Base-by-base conservation (phyloP, 306 rosid species). In the Cucumis hystrix region DNA sequence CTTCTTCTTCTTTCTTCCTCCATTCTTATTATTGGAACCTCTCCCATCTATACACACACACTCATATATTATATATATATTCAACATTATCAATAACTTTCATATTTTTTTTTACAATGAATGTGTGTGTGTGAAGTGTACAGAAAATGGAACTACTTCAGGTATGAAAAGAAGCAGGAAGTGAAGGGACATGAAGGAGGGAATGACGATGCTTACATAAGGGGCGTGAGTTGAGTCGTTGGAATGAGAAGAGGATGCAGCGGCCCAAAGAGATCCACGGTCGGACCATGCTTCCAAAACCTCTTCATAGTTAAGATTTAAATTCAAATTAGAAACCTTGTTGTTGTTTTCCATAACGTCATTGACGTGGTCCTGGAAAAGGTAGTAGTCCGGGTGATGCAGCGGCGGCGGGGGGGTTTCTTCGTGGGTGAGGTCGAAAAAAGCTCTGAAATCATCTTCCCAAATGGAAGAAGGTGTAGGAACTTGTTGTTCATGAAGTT, bases 1-100 rank as follows among this genome's bases (percentile, higher is more conserved):
- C 72, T 65, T 37, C 72, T 65, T 37, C 8, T 65, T 86, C 33
- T 89, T 65, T 65, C 96, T 76, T 87, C 95, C 84, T 86, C 91
- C 85, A 86, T 69, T 39, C 84, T 28, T 3, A 33, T 33, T 33
- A 3, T 79, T 23, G 96, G 98, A 77, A 93, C 96, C 80, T 93
- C 93, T 73, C 96, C 92, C 90, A 87, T 88, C 98, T 52, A 16
- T 5, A 4, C 5, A 37, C 5, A 30, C 4, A 30, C 2, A 30
- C 4, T 0, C 5, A 33, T 4, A 33, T 4, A 33, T 4, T 4
- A 4, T 33, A 33, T 33, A 33, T 33, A 33, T 33, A 33, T 33
- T 33, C 37, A 33, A 33, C 37, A 28, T 28, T 28, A 28, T 28
- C 30, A 28, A 28, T 28, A 28, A 28, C 30, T 28, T 28, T 28